phyloP scores from a whole-genome alignment of 495 filamentous ascomycete species.

The Penicillium manginii region DNA sequence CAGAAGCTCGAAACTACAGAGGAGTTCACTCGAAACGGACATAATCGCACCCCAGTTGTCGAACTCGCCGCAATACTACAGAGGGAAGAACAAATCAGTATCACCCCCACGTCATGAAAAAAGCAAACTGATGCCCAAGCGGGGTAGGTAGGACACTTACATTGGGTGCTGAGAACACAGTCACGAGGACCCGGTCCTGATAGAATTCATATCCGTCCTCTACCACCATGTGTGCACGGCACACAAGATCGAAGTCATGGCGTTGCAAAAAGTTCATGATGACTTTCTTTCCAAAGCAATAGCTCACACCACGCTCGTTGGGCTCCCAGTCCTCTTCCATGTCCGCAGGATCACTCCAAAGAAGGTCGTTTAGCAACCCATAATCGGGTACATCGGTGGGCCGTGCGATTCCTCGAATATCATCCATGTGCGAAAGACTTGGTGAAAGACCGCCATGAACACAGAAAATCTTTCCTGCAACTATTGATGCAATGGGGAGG shows the following conservation, averaged over 20 bases:
- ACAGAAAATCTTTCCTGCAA: conserved; percentile 98
- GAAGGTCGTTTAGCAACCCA: conserved; percentile 90
- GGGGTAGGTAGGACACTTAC: conserved; percentile 56
- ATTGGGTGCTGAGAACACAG: conserved; percentile 97
- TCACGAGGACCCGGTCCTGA: conserved; percentile 91
- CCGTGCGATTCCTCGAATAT: conserved; percentile 92
- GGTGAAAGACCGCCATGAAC: conserved; percentile 97
- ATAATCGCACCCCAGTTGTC: conserved; percentile 99
- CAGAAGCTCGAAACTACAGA: conserved; percentile 96
- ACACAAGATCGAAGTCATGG: conserved; percentile 97
- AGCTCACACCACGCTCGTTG: conserved; percentile 96
- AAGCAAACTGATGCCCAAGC: conserved; percentile 7
- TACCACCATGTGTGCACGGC: conserved; percentile 98
- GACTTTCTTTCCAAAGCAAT: conserved; percentile 98
- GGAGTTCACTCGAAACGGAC: conserved; percentile 89
- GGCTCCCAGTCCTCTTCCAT: conserved; percentile 98
- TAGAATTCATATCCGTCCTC: conserved; percentile 99
- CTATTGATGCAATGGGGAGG: conserved; percentile 93
- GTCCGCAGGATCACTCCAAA: conserved; percentile 98
- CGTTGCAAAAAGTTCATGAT: conserved; percentile 94
- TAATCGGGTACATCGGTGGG: conserved; percentile 99
- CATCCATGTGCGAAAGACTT: conserved; percentile 93
- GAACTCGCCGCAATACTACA: conserved; percentile 96
- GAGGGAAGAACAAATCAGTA: conserved; percentile 25
- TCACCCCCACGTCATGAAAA: not conserved